These are phyloP conservation scores for Coniochaeta sp. DNA, from an alignment of 2,329 filamentous ascomycete genomes.

Conservation along the genomic window DNA sequence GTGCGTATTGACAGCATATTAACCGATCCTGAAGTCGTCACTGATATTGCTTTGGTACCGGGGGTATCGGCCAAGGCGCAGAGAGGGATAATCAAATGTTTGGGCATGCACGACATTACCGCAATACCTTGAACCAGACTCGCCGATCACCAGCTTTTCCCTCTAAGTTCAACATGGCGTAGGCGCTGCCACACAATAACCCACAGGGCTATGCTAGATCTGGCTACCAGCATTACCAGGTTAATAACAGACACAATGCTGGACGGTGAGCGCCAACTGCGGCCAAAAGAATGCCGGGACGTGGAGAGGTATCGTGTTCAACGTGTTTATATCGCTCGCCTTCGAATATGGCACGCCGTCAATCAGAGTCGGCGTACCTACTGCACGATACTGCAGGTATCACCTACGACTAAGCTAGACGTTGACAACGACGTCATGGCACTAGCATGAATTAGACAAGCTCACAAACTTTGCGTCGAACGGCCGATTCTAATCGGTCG, in stretches of 20 bases:
- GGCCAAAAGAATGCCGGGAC: not conserved
- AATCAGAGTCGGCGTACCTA: not conserved
- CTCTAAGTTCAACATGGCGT: not conserved
- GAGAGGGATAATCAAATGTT: not conserved
- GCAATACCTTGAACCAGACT: not conserved
- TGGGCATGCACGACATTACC: not conserved
- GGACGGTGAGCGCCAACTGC: too few species aligned
- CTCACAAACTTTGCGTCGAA: not conserved
- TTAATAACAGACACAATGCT: too few species aligned
- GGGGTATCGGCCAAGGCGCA: not conserved
- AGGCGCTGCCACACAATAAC: not conserved
- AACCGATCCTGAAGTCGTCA: not conserved
- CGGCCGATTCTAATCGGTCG: not conserved
- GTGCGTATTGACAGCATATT: not conserved
- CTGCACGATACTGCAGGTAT: not conserved
- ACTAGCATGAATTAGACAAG: not conserved
- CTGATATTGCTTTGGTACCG: too few species aligned
- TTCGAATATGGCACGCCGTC: not conserved
- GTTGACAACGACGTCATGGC: not conserved
- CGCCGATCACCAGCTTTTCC: not conserved
- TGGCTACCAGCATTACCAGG: too few species aligned
- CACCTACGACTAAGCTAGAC: not conserved
- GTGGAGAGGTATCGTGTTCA: not conserved
- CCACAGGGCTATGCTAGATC: not conserved
- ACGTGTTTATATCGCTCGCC: not conserved